Evolutionary conservation across 2,329 filamentous ascomycete species (phyloP).

Genomic region (Penicillium corylophilum): DNA sequence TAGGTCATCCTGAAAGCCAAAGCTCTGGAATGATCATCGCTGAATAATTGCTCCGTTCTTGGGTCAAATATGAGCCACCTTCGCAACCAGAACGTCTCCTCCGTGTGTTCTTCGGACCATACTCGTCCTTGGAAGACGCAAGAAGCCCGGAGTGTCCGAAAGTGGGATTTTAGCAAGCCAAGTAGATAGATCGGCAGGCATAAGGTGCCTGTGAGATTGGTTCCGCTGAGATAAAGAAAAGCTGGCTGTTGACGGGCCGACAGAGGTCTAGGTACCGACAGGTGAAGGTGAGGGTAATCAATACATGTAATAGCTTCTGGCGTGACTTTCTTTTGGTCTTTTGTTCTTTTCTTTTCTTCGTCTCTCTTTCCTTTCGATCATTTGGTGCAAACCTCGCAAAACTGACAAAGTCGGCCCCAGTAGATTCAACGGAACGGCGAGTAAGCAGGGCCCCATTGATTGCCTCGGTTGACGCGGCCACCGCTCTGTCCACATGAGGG

Average conservation of each 20-base stretch:
- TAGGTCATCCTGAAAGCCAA: constrained; percentile 19
- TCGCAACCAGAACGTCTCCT: constrained; percentile 18
- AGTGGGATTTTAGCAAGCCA: constrained; percentile 14
- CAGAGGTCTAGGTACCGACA: neutral
- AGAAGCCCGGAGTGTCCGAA: constrained; percentile 4
- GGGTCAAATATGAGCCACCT: constrained; percentile 20
- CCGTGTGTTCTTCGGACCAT: constrained; percentile 5
- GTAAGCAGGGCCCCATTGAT: constrained; percentile 39
- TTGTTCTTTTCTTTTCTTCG: neutral
- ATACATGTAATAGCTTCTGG: neutral
- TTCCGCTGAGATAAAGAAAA: constrained; percentile 7
- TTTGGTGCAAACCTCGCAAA: neutral
- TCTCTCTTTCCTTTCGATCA: neutral
- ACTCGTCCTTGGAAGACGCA: constrained; percentile 6
- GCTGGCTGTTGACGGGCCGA: neutral
- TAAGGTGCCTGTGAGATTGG: constrained; percentile 10
- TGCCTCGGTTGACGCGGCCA: constrained; percentile 36
- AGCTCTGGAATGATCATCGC: constrained; percentile 17
- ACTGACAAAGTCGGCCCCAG: neutral
- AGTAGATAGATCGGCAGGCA: constrained; percentile 19
- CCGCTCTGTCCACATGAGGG: constrained; percentile 40
- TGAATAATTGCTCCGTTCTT: constrained; percentile 16
- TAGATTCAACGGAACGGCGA: constrained; percentile 36
- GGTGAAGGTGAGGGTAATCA: neutral
- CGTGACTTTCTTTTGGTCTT: neutral